These are phyloP conservation scores for Aureobasidium subglaciale DNA, from an alignment of 2,329 filamentous ascomycete genomes.

Conservation along the genomic window DNA sequence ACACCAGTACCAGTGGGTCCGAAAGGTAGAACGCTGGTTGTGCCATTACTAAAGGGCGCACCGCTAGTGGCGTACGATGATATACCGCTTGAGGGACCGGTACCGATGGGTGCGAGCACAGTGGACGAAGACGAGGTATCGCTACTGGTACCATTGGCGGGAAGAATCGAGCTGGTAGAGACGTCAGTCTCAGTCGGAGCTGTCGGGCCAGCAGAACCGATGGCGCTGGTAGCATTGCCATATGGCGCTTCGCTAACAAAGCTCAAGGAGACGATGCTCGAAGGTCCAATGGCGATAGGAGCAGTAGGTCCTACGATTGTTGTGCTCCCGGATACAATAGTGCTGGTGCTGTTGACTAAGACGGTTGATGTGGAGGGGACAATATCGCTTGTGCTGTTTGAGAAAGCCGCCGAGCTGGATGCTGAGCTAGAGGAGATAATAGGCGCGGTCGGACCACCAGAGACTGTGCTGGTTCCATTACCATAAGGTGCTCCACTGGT, in stretches of 20 bases:
- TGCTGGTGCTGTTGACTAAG: neutral
- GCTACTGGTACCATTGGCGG: neutral
- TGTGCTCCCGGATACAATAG: neutral
- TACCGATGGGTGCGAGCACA: neutral
- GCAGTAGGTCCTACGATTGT: neutral
- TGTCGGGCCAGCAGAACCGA: neutral
- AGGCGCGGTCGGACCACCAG: neutral
- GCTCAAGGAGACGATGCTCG: neutral
- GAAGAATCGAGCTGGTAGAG: neutral
- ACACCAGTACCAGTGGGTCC: neutral
- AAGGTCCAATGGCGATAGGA: neutral
- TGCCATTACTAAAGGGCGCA: neutral
- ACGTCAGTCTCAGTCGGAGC: neutral
- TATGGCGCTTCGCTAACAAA: neutral
- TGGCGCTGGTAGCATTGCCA: neutral
- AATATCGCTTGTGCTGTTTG: neutral
- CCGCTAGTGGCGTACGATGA: neutral
- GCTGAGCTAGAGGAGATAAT: neutral
- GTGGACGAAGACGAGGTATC: neutral
- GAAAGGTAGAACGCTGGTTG: neutral
- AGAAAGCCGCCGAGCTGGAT: no score
- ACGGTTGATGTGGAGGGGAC: neutral
- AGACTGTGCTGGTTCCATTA: neutral
- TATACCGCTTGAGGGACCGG: conserved; percentile 1
- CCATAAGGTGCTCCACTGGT: neutral